Evolutionary conservation across 2,329 filamentous ascomycete species (phyloP), one percentile per base, ranked within the genome.

Genomic region (Apiospora aurea): DNA sequence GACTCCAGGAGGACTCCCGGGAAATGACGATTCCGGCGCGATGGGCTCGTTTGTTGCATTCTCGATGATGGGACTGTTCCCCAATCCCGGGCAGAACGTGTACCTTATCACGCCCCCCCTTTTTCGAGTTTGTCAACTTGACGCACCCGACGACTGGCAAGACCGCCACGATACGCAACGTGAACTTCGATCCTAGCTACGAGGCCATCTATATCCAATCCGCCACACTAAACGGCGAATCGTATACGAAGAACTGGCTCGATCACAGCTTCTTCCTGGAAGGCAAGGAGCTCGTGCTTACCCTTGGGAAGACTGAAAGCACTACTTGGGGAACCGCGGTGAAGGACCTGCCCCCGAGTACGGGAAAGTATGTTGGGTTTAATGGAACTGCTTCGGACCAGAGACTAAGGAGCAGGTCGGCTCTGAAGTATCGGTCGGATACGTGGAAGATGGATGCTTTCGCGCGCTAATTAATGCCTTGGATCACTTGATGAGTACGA

Each of bases 51-150:
- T 93, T 73, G 83, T 90, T 0, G 89, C 89, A 0, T 87, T 93
- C 1, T 83, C 86, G 34, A 93, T 93, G 91, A 88, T 93, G 83
- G 92, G 92, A 0, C 81, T 93, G 8, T 94, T 91, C 79, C 92
- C 92, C 0, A 90, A 92, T 57, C 86, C 90, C 0, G 91, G 91
- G 0, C 91, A 71, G 47, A 43, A 71, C 24, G 70, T 71, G 26
- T 93, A 93, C 75, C 86, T 93, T n/a, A 91, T 93, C 74, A 92
- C 83, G 0, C 88, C 92, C 0, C 92, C n/a, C 92, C 0, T 94
- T 89, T 76, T 94, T 94, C 75, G 83, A 87, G 73, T 83, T 85
- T 67, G 84, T 93, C 1, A 88, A 86, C 67, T 84, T 93, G 67
- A 88, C 81, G 14, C 88, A 88, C 72, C 85, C 85, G 0, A 77